Evolutionary conservation across 2,329 filamentous ascomycete genomes (phyloP).

Genomic region (Colletotrichum liaoningense): DNA sequence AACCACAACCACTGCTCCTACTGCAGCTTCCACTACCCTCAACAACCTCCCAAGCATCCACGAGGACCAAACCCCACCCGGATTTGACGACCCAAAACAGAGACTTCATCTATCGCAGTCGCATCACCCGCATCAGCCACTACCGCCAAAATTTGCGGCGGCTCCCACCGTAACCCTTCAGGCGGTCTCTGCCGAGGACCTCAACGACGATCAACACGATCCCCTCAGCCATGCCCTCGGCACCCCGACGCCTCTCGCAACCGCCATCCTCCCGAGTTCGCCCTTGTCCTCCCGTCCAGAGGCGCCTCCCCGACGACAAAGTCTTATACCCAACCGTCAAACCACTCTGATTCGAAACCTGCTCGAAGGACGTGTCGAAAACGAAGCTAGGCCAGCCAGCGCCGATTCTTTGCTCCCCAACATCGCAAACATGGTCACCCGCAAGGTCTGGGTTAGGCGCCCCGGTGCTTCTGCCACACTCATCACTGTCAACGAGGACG

Average conservation of each 20-base stretch:
- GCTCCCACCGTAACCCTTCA: conserved; percentile 19
- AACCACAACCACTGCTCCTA: conserved; percentile 47
- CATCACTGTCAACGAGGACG: conserved; percentile 86
- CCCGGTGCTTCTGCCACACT: conserved; percentile 87
- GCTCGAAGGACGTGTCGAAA: conserved; percentile 54
- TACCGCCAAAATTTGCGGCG: conserved; percentile 1
- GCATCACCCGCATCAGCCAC: background rate
- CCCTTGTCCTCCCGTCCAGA: conserved; percentile 37
- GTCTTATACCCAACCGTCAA: conserved; percentile 57
- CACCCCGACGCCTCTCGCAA: conserved; percentile 30
- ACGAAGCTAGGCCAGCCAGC: conserved; percentile 53
- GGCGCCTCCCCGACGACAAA: conserved; percentile 53
- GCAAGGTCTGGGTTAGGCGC: conserved; percentile 96
- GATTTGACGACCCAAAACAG: conserved; percentile 11
- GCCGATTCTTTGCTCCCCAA: conserved; percentile 50
- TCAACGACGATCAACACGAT: conserved; percentile 28
- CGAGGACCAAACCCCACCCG: conserved; percentile 29
- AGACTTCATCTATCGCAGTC: background rate
- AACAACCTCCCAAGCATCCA: conserved; percentile 35
- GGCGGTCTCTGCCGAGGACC: conserved; percentile 2
- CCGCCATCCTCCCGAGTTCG: conserved; percentile 29
- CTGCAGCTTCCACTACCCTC: conserved; percentile 24
- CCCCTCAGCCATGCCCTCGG: conserved; percentile 33
- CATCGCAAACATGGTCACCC: conserved; percentile 67
- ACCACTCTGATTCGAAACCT: conserved; percentile 63